These are phyloP conservation scores for Cladophialophora psammophila DNA, from an alignment of 2,329 filamentous ascomycete species.

Conservation along the genomic window DNA sequence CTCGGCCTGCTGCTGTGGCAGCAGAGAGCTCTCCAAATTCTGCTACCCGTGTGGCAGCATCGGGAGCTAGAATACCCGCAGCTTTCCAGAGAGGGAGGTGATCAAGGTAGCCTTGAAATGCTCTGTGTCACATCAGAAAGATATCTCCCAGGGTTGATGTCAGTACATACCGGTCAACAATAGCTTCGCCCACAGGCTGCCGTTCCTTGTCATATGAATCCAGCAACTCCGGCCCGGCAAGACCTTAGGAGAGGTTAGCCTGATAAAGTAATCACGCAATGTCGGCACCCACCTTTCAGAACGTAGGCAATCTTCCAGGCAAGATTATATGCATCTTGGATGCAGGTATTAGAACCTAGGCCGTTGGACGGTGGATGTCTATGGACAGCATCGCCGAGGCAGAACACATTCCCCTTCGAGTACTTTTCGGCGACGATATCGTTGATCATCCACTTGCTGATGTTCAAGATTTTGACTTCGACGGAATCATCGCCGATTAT, in stretches of 20 bases:
- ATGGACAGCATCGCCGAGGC: conserved; percentile 50
- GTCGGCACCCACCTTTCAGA: conserved; percentile 26
- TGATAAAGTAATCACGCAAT: neutral
- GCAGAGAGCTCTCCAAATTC: conserved; percentile 53
- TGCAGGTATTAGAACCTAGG: conserved; percentile 48
- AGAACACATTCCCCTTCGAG: conserved; percentile 46
- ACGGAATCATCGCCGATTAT: conserved; percentile 64
- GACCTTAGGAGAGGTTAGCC: conserved; percentile 38
- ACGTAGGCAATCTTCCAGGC: conserved; percentile 49
- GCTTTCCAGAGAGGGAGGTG: conserved; percentile 57
- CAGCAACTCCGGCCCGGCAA: conserved; percentile 41
- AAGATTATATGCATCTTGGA: conserved; percentile 50
- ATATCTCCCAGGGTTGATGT: too few species aligned
- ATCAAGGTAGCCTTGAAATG: conserved; percentile 64
- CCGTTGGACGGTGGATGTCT: conserved; percentile 48
- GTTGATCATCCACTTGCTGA: conserved; percentile 67
- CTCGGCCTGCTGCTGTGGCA: conserved; percentile 48
- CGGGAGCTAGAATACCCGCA: conserved; percentile 53
- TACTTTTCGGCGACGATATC: conserved; percentile 67
- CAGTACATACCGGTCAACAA: conserved; percentile 57
- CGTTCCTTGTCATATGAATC: conserved; percentile 47
- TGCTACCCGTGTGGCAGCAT: conserved; percentile 49
- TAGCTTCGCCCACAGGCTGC: conserved; percentile 45
- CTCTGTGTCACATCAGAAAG: conserved; percentile 40
- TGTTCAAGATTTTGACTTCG: conserved; percentile 58